phyloP scores from a whole-genome alignment of 306 rosid species.

The Cucurbita pepo region DNA sequence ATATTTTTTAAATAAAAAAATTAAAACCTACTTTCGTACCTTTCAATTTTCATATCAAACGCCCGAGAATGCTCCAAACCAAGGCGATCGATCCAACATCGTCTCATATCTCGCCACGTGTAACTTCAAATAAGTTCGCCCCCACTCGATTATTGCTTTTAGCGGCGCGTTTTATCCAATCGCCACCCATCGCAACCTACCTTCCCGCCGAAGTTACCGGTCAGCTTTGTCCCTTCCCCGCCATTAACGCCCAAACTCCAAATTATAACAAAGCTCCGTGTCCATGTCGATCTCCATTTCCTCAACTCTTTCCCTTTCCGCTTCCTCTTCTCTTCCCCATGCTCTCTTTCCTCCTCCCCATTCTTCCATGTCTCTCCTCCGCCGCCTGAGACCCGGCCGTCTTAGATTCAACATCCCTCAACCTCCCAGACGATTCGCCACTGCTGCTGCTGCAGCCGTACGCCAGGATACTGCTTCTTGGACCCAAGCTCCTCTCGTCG shows the following conservation, averaged over 20 bases:
- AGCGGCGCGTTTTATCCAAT: constrained; percentile 10
- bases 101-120: constrained; percentile 35
- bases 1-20: too few relatives aligned
- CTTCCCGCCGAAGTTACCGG: constrained; percentile 1
- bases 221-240: background rate
- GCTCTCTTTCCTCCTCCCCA: constrained; percentile 35
- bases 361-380: constrained; percentile 68
- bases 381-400: constrained; percentile 31
- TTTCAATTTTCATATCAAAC: background rate
- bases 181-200: constrained; percentile 10
- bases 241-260: background rate
- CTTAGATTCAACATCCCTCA: constrained; percentile 12
- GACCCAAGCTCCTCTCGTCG: constrained; percentile 62
- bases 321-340: constrained; percentile 28
- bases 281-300: constrained; percentile 30
- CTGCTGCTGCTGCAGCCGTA: constrained; percentile 38
- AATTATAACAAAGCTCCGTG: background rate
- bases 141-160: constrained; percentile 4
- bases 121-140: background rate
- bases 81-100: background rate
- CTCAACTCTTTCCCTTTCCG: constrained; percentile 7
- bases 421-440: constrained; percentile 20
- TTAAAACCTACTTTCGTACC: too few relatives aligned
- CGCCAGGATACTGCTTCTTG: constrained; percentile 71
- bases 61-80: background rate